These are phyloP conservation scores for Rhypophila decipiens DNA, from an alignment of 495 filamentous ascomycete species.

Conservation along the genomic window DNA sequence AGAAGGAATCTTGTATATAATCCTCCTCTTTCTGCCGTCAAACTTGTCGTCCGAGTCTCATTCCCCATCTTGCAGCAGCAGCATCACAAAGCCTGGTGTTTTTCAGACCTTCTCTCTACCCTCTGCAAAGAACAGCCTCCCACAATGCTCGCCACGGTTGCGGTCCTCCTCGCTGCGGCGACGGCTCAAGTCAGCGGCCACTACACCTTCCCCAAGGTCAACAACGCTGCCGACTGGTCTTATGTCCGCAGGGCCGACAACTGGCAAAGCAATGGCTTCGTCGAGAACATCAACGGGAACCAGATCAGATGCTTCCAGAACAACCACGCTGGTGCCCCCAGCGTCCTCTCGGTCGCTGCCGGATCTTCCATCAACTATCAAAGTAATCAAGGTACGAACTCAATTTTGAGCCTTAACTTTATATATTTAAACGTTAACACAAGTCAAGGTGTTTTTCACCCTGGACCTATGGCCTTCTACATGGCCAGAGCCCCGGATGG, in stretches of 20 bases:
- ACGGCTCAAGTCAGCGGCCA: slow-evolving; percentile 20
- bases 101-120: too few species aligned
- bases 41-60: too few species aligned
- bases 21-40: too few species aligned
- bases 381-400: too few species aligned
- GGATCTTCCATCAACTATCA: slow-evolving; percentile 40
- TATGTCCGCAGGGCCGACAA: slow-evolving; percentile 34
- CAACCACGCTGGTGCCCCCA: slow-evolving; percentile 19
- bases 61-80: too few species aligned
- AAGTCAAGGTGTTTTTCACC: slow-evolving; percentile 37
- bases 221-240: slow-evolving; percentile 26
- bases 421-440: too few species aligned
- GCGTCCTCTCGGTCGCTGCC: slow-evolving; percentile 30
- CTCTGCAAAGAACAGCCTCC: too few species aligned
- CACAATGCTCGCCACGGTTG: slow-evolving; percentile 16
- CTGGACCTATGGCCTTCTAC: slow-evolving; percentile 38
- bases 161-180: slow-evolving; percentile 10
- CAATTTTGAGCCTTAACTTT: too few species aligned
- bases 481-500: slow-evolving; percentile 44
- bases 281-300: slow-evolving; percentile 34
- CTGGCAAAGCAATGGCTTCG: slow-evolving; percentile 36
- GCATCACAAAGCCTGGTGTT: too few species aligned
- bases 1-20: too few species aligned
- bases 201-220: slow-evolving; percentile 24
- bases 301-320: slow-evolving; percentile 45